Evolutionary conservation across 768 basidiomycete genomes (phyloP), one percentile per base, ranked within the genome.

Genomic region (Nidula microcarpa): DNA sequence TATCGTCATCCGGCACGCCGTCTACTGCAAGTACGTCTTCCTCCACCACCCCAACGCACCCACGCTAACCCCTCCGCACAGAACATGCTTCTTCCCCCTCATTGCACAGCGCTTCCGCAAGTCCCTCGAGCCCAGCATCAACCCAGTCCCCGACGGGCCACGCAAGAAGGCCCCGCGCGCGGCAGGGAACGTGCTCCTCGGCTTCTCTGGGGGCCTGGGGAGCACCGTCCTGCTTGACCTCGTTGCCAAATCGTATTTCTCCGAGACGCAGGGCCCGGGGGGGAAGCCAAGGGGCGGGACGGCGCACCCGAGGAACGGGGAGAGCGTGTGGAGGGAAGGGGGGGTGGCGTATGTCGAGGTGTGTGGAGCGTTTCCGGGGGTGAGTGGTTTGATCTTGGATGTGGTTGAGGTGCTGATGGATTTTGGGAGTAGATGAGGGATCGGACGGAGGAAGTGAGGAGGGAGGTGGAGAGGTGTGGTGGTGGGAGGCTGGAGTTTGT

Each of bases 141-240:
- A 89, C 55, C 68, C 72, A 4, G 69, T 70, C n/a, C 70, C 79
- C 11, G 75, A 81, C 57, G 79, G 76, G 8, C 75, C 82, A 14
- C 76, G 84, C 43, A 77, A 82, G 35, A 83, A 80, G 49, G 73
- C 75, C 9, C 71, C 89, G 4, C 85, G 82, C 58, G 87, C 90
- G 1, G 70, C 79, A 7, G 89, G 89, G 47, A 83, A 85, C 53
- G 70, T 93, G 4, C 68, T 85, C 7, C 64, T 93, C 14, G 90
- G 78, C 1, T 81, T 85, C 54, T 91, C 90, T n/a, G 91, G 91
- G 6, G 90, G 91, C 2, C 73, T 90, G 1, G 85, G 87, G 4
- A 90, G 91, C 0, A 82, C 85, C 0, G 75, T 89, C 1, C 72
- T 92, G 9, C 73, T 91, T 13, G 86, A 92, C 63, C 70, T 91